Percentiles rank a stretch among this genome's conserved stretches.
These are phyloP conservation scores for Metschnikowia peoriensis DNA, from an alignment of 805 yeast genomes.

Conservation along the genomic window DNA sequence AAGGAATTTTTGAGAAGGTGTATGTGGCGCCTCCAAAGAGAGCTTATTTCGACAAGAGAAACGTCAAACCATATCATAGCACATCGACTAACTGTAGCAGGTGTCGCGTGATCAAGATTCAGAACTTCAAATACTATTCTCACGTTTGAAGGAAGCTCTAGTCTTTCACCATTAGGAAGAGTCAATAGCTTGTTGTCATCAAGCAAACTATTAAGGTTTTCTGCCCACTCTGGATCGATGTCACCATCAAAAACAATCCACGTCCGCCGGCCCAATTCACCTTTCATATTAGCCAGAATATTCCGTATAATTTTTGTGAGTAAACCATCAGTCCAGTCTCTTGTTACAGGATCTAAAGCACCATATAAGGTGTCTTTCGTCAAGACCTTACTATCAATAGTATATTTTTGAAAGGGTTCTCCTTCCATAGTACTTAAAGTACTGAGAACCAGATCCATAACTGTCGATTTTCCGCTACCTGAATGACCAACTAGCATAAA, in stretches of 20 bases:
- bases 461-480: slow-evolving; percentile 69
- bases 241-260: slow-evolving; percentile 94
- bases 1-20: slow-evolving; percentile 6
- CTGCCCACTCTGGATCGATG: slow-evolving; percentile 92
- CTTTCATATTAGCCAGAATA: slow-evolving; percentile 53
- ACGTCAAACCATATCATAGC: slow-evolving; percentile 78
- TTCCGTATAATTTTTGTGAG: slow-evolving; percentile 66
- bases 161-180: slow-evolving; percentile 85
- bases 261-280: slow-evolving; percentile 52
- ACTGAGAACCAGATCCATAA: slow-evolving; percentile 49
- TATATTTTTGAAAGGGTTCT: slow-evolving; percentile 32
- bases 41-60: slow-evolving; percentile 20
- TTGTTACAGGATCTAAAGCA: slow-evolving; percentile 63
- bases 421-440: slow-evolving; percentile 39
- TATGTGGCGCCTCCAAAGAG: slow-evolving; percentile 14
- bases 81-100: slow-evolving; percentile 91
- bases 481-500: slow-evolving; percentile 76
- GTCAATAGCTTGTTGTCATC: slow-evolving; percentile 85
- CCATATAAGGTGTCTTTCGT: slow-evolving; percentile 71
- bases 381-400: slow-evolving; percentile 75
- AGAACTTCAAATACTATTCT: slow-evolving; percentile 77
- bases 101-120: slow-evolving; percentile 64
- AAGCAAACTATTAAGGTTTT: slow-evolving; percentile 81
- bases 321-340: slow-evolving; percentile 93
- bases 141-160: slow-evolving; percentile 62